These are phyloP conservation scores for Fomitopsis pulvina DNA, from an alignment of 768 basidiomycete species.

Conservation along the genomic window DNA sequence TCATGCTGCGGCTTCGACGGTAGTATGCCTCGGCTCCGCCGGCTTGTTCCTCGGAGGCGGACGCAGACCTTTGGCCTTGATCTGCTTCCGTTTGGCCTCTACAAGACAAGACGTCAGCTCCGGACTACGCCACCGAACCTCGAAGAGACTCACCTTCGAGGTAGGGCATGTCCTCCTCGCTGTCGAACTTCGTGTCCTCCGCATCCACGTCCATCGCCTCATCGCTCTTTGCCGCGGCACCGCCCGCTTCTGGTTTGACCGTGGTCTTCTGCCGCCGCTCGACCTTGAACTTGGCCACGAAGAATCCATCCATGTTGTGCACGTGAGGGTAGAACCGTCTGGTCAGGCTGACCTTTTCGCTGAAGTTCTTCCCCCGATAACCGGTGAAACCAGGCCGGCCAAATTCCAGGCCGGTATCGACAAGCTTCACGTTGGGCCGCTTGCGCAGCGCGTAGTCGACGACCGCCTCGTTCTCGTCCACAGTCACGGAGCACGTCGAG, in stretches of 20 bases:
- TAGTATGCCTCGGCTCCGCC: slow-evolving; percentile 5
- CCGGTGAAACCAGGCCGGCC: slow-evolving; percentile 87
- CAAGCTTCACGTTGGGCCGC: slow-evolving; percentile 86
- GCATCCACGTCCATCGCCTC: slow-evolving; percentile 19
- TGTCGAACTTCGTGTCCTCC: slow-evolving; percentile 25
- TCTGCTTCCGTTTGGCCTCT: slow-evolving; percentile 70
- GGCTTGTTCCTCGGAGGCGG: slow-evolving; percentile 45
- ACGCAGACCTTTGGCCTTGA: slow-evolving; percentile 71
- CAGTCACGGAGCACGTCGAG: slow-evolving; percentile 96
- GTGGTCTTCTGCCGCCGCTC: slow-evolving; percentile 59
- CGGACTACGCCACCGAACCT: background rate
- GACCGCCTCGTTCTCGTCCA: slow-evolving; percentile 97
- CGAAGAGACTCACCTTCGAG: slow-evolving; percentile 63
- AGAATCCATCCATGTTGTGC: slow-evolving; percentile 99
- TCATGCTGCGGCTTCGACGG: slow-evolving; percentile 11
- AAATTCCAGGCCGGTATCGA: slow-evolving; percentile 89
- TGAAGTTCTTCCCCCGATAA: slow-evolving; percentile 88
- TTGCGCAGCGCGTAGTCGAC: slow-evolving; percentile 97
- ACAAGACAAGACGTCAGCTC: slow-evolving; percentile 1
- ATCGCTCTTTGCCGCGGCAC: slow-evolving; percentile 20
- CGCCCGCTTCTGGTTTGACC: slow-evolving; percentile 23
- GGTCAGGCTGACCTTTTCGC: slow-evolving; percentile 71
- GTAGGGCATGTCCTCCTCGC: slow-evolving; percentile 45
- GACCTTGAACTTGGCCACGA: slow-evolving; percentile 97
- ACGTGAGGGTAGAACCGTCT: slow-evolving; percentile 94